These are phyloP conservation scores for Chaetomium cochliodes DNA, from an alignment of 495 filamentous ascomycete genomes.

Conservation along the genomic window DNA sequence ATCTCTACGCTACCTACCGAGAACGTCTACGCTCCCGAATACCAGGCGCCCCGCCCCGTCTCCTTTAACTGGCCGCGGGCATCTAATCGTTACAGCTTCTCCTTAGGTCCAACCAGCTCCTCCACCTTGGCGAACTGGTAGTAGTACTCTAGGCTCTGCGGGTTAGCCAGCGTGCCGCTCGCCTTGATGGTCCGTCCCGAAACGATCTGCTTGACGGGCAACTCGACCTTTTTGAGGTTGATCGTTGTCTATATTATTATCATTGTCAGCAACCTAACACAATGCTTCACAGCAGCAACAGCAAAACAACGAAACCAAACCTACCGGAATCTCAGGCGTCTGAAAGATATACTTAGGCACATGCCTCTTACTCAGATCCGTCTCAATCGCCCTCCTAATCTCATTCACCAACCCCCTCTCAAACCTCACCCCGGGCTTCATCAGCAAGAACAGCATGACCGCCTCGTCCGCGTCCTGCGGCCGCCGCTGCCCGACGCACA, in stretches of 20 bases:
- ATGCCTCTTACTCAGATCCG: conserved; percentile 66
- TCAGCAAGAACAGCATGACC: conserved; percentile 72
- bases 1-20: not conserved
- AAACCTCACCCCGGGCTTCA: conserved; percentile 61
- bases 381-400: conserved; percentile 61
- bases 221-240: conserved; percentile 81
- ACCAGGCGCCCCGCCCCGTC: not conserved
- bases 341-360: conserved; percentile 77
- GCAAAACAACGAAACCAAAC: conserved; percentile 34
- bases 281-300: not conserved
- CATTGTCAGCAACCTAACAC: not conserved
- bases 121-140: conserved; percentile 80
- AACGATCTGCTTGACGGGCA: conserved; percentile 83
- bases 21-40: not conserved
- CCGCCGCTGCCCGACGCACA: conserved; percentile 74
- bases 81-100: conserved; percentile 30
- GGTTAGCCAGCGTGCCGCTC: conserved; percentile 74
- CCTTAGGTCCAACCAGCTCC: conserved; percentile 48
- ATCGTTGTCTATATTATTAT: conserved; percentile 66
- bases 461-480: conserved; percentile 67
- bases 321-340: conserved; percentile 75
- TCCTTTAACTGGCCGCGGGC: too few species aligned
- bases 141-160: conserved; percentile 70
- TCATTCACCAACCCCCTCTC: conserved; percentile 55
- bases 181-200: conserved; percentile 71